These are phyloP conservation scores for Raffaelea deltoideospora DNA, from an alignment of 2,329 filamentous ascomycete species.

Conservation along the genomic window DNA sequence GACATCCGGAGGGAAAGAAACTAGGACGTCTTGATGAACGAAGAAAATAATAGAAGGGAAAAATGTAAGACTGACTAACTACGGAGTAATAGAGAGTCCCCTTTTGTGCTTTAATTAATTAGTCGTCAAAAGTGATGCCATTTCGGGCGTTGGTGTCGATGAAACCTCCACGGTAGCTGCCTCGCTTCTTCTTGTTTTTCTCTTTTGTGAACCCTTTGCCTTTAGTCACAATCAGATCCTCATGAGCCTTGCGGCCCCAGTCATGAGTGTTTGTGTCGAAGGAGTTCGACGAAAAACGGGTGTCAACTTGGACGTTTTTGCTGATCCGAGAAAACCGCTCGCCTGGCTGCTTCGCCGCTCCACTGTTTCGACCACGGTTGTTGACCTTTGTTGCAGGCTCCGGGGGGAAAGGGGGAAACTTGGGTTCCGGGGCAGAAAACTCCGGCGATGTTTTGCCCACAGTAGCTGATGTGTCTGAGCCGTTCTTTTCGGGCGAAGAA, in stretches of 20 bases:
- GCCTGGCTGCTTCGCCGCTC: constrained; percentile 29
- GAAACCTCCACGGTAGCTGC: constrained; percentile 74
- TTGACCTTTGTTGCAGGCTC: constrained; percentile 25
- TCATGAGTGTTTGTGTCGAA: constrained; percentile 65
- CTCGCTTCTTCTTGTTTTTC: constrained; percentile 97
- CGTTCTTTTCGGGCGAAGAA: constrained; percentile 9
- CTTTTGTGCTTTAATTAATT: too few species aligned
- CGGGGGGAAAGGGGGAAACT: constrained; percentile 36
- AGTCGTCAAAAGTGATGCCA: constrained; percentile 74
- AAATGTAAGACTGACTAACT: too few species aligned
- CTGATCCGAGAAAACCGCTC: constrained; percentile 66
- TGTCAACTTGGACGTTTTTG: constrained; percentile 52
- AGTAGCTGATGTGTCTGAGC: constrained; percentile 29
- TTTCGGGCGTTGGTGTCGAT: constrained; percentile 75
- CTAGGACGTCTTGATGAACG: too few species aligned
- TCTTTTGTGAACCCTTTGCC: constrained; percentile 99
- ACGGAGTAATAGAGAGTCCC: too few species aligned
- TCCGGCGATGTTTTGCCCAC: constrained; percentile 38
- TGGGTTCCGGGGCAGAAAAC: constrained; percentile 18
- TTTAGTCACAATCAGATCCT: constrained; percentile 77
- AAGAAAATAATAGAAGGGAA: too few species aligned
- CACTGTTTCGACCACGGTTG: constrained; percentile 24
- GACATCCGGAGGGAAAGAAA: too few species aligned
- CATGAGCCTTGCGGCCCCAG: constrained; percentile 78
- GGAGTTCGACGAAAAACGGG: constrained; percentile 58